Conservation (phyloP, 2,329 filamentous ascomycete species). For the Xylariaceae sp. region DNA sequence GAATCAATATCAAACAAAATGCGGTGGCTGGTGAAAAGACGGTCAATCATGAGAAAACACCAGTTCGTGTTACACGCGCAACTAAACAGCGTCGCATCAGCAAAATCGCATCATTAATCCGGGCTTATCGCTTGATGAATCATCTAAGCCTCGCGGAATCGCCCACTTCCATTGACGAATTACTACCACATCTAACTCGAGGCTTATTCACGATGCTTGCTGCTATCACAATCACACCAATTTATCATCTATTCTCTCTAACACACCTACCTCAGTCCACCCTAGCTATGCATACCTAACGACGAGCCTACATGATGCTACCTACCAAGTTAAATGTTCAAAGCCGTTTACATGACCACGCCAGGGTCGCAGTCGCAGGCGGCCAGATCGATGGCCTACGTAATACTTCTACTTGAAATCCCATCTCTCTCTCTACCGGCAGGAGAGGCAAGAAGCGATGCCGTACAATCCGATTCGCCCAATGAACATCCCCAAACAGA, state of each 20-base stretch:
- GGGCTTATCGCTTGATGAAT: not conserved
- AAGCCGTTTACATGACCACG: too few species aligned
- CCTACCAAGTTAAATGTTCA: too few species aligned
- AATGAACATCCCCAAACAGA: not conserved
- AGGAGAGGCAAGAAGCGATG: not conserved
- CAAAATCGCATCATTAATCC: not conserved
- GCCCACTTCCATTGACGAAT: not conserved
- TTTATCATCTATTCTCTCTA: too few species aligned
- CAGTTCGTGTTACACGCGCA: not conserved
- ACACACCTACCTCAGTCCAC: too few species aligned
- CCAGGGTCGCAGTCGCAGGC: not conserved
- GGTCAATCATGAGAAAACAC: not conserved
- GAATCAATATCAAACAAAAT: not conserved
- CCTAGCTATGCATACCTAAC: too few species aligned
- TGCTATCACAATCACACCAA: not conserved
- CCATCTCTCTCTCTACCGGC: not conserved
- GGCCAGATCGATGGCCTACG: not conserved
- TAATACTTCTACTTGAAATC: not conserved
- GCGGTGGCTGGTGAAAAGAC: not conserved
- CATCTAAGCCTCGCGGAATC: slow-evolving; percentile 22
- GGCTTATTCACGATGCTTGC: not conserved
- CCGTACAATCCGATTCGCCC: slow-evolving; percentile 11
- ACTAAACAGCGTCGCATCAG: not conserved
- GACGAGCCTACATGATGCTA: not conserved
- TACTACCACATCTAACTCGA: slow-evolving; percentile 13